These are phyloP conservation scores for Fusarium liriodendri DNA, from an alignment of 2,329 filamentous ascomycete genomes.

Conservation along the genomic window DNA sequence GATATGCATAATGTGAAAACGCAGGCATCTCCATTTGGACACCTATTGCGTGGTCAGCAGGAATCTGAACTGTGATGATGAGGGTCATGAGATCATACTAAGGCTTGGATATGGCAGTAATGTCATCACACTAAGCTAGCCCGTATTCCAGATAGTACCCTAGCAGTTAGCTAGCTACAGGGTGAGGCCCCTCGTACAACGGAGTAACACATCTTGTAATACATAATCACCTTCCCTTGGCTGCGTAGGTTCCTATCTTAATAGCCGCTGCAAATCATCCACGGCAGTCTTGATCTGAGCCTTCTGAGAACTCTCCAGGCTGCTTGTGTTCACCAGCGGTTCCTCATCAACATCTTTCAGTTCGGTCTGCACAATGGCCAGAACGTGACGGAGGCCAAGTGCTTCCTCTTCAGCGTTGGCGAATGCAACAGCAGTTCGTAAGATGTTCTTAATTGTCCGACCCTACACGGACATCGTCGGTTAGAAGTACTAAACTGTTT, in stretches of 20 bases:
- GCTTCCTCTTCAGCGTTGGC: background rate
- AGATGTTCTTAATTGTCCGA: background rate
- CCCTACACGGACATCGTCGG: no score
- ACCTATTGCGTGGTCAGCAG: no score
- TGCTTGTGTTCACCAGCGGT: fast-evolving
- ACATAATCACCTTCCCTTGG: background rate
- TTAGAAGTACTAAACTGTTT: fast-evolving
- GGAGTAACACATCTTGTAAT: background rate
- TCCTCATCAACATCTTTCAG: background rate
- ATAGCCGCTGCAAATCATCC: background rate
- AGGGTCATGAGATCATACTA: background rate
- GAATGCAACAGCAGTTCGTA: background rate
- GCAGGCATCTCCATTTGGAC: no score
- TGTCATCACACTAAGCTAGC: background rate
- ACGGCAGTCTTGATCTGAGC: background rate
- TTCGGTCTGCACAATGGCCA: background rate
- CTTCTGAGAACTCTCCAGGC: background rate
- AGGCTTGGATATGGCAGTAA: background rate
- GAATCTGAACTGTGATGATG: background rate
- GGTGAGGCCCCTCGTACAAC: background rate
- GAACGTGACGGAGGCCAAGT: background rate
- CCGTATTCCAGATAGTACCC: background rate
- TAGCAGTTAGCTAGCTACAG: background rate
- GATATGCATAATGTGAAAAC: background rate
- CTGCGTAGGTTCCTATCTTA: background rate